Percentiles rank a stretch among this genome's conserved stretches.
Conservation (phyloP, 2,329 filamentous ascomycete genomes). For the Coniochaeta pulveracea region DNA sequence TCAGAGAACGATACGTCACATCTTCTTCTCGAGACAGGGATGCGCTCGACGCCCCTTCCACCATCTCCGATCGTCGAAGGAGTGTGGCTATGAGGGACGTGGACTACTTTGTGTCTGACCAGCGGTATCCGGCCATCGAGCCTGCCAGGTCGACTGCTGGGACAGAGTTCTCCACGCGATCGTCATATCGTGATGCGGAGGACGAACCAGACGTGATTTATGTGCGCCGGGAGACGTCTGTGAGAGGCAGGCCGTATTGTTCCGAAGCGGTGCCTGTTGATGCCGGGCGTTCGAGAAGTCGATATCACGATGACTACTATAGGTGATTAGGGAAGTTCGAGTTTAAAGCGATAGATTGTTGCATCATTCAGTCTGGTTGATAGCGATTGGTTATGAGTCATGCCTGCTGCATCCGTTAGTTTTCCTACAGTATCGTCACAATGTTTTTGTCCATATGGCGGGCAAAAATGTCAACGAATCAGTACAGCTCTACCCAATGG, state of each 20-base stretch:
- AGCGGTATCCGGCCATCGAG: slow-evolving; percentile 3
- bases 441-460: no score
- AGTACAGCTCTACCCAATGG: no score
- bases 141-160: neutral
- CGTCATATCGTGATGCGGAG: neutral
- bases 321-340: neutral
- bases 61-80: slow-evolving; percentile 3
- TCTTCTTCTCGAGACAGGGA: neutral
- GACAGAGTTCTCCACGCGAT: slow-evolving; percentile 1
- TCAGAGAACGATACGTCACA: neutral
- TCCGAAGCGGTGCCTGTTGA: slow-evolving; percentile 6
- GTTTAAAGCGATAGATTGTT: no score
- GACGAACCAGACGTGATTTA: slow-evolving; percentile 5
- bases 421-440: no score
- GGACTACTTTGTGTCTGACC: slow-evolving; percentile 7
- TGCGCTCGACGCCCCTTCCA: neutral
- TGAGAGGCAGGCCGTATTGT: neutral
- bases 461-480: no score
- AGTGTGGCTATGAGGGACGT: neutral
- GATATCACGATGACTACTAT: slow-evolving; percentile 6
- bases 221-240: slow-evolving; percentile 4
- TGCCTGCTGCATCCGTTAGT: no score
- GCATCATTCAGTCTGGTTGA: no score
- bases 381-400: no score
- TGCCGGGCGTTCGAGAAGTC: slow-evolving; percentile 1